Conservation (phyloP, 345 rosid genomes). For the sweet orange (Citrus sinensis) region DNA sequence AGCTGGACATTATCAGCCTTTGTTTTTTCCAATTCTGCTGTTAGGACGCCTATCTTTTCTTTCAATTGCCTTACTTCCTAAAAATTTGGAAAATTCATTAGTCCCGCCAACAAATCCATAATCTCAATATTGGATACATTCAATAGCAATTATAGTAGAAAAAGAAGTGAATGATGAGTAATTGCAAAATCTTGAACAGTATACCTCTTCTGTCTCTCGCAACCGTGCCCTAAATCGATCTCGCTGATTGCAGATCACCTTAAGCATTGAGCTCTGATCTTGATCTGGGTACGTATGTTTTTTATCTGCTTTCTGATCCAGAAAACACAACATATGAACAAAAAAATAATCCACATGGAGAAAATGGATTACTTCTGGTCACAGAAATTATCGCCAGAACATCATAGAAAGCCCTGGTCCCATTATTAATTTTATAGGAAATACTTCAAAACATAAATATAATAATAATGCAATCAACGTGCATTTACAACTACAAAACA, state of each 20-base stretch:
- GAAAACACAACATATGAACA: conserved; percentile 9
- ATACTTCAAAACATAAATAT: neutral
- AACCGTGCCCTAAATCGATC: conserved; percentile 87
- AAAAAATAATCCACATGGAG: conserved; percentile 2
- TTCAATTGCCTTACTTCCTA: conserved; percentile 90
- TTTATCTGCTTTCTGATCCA: conserved; percentile 57
- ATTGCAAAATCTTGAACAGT: neutral
- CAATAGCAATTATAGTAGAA: neutral
- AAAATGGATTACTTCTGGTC: conserved; percentile 6
- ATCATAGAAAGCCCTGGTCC: neutral
- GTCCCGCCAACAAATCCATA: neutral
- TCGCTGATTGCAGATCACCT: conserved; percentile 93
- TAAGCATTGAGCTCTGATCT: conserved; percentile 97
- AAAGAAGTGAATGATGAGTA: neutral
- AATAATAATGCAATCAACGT: neutral
- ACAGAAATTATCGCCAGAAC: neutral
- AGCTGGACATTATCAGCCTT: conserved; percentile 97
- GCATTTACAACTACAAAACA: neutral
- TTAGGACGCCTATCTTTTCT: conserved; percentile 72
- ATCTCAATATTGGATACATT: neutral
- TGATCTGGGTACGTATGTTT: conserved; percentile 75
- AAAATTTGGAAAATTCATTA: conserved; percentile 6
- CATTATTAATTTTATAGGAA: neutral
- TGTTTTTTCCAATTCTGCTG: conserved; percentile 77
- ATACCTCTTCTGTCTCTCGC: conserved; percentile 92